Base-by-base conservation (phyloP, 2,329 filamentous ascomycete species). In the Beauveria medogensis region DNA sequence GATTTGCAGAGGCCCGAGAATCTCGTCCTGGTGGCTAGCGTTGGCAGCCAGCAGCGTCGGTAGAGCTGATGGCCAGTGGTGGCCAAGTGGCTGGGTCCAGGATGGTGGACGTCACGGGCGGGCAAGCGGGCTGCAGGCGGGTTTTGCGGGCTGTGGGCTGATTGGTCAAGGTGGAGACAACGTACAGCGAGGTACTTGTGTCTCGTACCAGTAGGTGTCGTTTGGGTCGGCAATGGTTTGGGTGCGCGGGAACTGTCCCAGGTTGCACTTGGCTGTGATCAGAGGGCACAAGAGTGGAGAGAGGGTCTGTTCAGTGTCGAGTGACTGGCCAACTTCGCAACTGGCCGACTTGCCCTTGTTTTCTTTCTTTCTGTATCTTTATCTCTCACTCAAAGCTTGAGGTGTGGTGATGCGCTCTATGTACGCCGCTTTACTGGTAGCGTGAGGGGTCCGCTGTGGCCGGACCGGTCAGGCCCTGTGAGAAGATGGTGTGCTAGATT, bases 41-140 rank as follows among this genome's bases (percentile, higher is more conserved):
- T 34, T 34, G 30, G 24, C 18, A 28, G 28, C 28, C 8, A 28
- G 28, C 28, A 47, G 46, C 46, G 24, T 48, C n/a, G 24, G 46
- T 48, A 30, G 46, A 7, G 50, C 18, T 34, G 50, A n/a, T 20
- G 26, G 48, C 43, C 12, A 44, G 46, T 14, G 16, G 46, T 16
- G 16, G 14, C 22, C 12, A 24, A 10, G 14, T 51, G 48, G 48
- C 18, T 34, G 30, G 30, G 10, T 18, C 7, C n/a, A 22, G 34
- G 30, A 30, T 58, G 55, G 26, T 59, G 47, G 47, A 59, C 47
- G 56, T 59, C 56, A 59, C 56, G 43, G 46, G 56, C 56, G 46
- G 22, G 46, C n/a, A 28, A 37, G 56, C 56, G 46, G 22, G 46
- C n/a, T 51, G 22, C 22, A 52, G 34, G 47, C 55, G 47, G 37